Conservation (phyloP, 129 eudicot species). For the Calendula officinalis region DNA sequence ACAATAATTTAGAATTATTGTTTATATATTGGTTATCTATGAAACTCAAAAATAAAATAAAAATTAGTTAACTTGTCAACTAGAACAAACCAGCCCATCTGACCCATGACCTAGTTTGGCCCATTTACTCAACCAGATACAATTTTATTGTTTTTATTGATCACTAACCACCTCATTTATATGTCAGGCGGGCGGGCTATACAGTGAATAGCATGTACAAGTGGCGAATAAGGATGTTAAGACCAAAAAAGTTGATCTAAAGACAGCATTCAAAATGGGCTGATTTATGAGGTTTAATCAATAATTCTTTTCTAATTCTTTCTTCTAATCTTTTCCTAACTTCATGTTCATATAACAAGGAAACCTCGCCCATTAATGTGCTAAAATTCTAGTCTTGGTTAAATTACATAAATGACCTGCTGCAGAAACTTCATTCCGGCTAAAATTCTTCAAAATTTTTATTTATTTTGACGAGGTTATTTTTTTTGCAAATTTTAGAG, state of each 20-base stretch:
- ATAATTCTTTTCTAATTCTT: slow-evolving; percentile 33
- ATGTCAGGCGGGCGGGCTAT: slow-evolving; percentile 31
- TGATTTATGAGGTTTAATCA: slow-evolving; percentile 25
- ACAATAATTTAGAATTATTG: no score
- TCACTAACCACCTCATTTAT: not conserved
- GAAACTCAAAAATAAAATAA: not conserved
- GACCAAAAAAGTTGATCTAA: slow-evolving; percentile 24
- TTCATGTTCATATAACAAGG: slow-evolving; percentile 32
- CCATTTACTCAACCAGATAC: not conserved
- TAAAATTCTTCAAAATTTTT: not conserved
- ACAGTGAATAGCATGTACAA: slow-evolving; percentile 47
- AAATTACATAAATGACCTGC: not conserved
- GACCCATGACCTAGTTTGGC: not conserved
- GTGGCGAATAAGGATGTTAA: slow-evolving; percentile 35
- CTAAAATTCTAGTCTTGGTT: slow-evolving; percentile 22
- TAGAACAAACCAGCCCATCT: not conserved
- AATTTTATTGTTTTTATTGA: not conserved
- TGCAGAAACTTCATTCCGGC: slow-evolving; percentile 7
- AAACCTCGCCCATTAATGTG: slow-evolving; percentile 21
- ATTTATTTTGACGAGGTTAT: slow-evolving; percentile 4
- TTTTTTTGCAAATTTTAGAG: slow-evolving; percentile 10
- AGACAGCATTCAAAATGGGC: slow-evolving; percentile 22
- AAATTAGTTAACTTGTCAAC: not conserved
- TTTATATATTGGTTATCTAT: no score
- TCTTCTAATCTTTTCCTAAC: slow-evolving; percentile 38